Evolutionary conservation across 2,329 filamentous ascomycete species (phyloP).

Genomic region (Claviceps purpurea): DNA sequence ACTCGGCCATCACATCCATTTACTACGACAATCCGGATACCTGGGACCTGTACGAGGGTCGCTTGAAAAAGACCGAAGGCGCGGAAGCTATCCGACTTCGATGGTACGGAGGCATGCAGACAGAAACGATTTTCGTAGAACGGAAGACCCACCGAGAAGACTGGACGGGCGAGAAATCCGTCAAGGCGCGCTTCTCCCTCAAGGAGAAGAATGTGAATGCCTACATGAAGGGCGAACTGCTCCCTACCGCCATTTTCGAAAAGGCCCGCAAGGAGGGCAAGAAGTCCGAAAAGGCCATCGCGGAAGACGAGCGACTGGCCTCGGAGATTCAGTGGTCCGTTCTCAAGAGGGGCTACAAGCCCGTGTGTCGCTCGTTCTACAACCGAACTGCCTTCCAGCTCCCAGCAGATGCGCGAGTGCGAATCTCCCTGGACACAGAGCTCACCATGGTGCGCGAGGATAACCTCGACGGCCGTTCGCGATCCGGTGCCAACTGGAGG

Average conservation of each 20-base stretch:
- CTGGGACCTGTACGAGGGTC: slow-evolving; percentile 89
- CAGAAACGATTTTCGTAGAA: slow-evolving; percentile 90
- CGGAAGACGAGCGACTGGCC: slow-evolving; percentile 78
- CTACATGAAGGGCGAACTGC: slow-evolving; percentile 72
- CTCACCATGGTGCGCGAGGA: slow-evolving; percentile 92
- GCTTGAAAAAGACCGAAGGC: slow-evolving; percentile 93
- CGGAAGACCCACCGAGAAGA: slow-evolving; percentile 97
- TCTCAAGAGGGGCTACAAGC: slow-evolving; percentile 71
- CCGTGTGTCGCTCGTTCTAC: slow-evolving; percentile 92
- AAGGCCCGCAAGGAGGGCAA: slow-evolving; percentile 93
- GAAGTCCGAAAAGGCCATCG: slow-evolving; percentile 83
- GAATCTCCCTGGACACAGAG: slow-evolving; percentile 93
- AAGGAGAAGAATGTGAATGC: slow-evolving; percentile 98
- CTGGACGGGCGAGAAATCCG: slow-evolving; percentile 97
- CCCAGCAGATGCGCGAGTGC: slow-evolving; percentile 86
- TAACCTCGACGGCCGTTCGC: slow-evolving; percentile 67
- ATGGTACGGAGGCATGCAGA: slow-evolving; percentile 97
- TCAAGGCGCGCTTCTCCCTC: slow-evolving; percentile 87
- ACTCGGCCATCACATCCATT: slow-evolving; percentile 93
- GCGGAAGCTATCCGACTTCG: slow-evolving; percentile 91
- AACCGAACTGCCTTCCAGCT: slow-evolving; percentile 97
- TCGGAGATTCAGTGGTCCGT: slow-evolving; percentile 89
- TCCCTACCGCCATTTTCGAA: slow-evolving; percentile 82
- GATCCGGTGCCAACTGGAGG: slow-evolving; percentile 83
- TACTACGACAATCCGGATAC: slow-evolving; percentile 94